Evolutionary conservation across 805 yeast species (phyloP), one percentile per base, ranked within the genome.

Genomic region (Tetrapisispora phaffii): DNA sequence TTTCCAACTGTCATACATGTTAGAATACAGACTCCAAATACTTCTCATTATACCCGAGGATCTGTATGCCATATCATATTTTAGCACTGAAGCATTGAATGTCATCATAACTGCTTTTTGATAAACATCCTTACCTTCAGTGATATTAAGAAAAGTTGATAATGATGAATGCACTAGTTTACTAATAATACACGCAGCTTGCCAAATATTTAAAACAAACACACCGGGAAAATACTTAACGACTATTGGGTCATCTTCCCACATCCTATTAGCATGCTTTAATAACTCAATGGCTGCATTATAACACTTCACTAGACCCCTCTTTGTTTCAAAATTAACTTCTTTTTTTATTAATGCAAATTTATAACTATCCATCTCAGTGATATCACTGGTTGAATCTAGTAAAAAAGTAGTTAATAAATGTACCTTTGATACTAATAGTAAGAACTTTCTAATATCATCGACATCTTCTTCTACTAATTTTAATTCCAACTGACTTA

Each of bases 1-100:
- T 57, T 63, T 63, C 66, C 66, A 63, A 49, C 75, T 77, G 35
- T 76, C 80, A 50, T 79, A 76, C 53, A 88, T 67, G 4, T 82
- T 73, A 42, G 82, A 76, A 63, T 85, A 85, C 47, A 88, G 71
- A 48, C 83, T 85, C 98, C 98, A 90, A 70, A 88, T 81, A 58
- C 88, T 88, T 56, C 84, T 76, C 93, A 93, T 86, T 47, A 93
- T 87, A 8, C 96, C 96, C 39, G 95, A 80, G 0, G 95, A 85
- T 52, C 97, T 75, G 60, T 85, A 86, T 0, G 97, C 86, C 72
- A 93, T 80, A 59, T 90, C 98, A 65, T 89, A 93, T 55, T 87
- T 87, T 54, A 86, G 70, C 24, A 90, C 82, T 0, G 96, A 86
- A 0, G 96, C 94, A 48, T 79, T 79, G 46, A 79, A 75, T 1